Base-by-base conservation (phyloP, 2,329 filamentous ascomycete species). In the Aschersonia sp. region DNA sequence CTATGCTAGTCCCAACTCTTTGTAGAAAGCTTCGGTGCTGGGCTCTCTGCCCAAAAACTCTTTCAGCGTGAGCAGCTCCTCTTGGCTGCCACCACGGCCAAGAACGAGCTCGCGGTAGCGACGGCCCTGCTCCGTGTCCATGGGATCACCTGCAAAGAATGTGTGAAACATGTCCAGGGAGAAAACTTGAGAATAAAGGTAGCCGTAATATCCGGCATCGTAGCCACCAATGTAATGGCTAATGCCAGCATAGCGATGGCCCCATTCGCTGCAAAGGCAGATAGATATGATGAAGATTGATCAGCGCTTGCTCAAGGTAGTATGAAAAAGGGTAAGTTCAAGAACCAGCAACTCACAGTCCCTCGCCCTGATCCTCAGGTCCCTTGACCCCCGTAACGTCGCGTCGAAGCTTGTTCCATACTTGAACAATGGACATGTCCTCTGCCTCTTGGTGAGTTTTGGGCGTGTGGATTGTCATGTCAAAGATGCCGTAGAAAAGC, bases 91-190 rank as follows among this genome's bases (percentile, higher is more conserved):
- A 39, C 86, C 86, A 53, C 77, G 79, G 67, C 89, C 83, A 5
- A 92, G 69, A 29, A 92, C 84, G 0, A 79, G 84, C 63, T 87
- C 82, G 47, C 86, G 74, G 66, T 90, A 92, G 49, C 84, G 67
- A 11, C 85, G 72, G 1, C 86, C 86, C 60, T 87, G 78, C 53
- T 74, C 76, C 32, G 72, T 73, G 61, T 88, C 77, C 84, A 90
- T 88, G 0, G 86, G 86, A 60, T 89, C 72, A 55, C 76, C 71
- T 68, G 83, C 81, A 68, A 92, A 92, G 44, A 84, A 81, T 0
- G 76, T 76, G 65, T 86, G 80, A 71, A 90, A 94, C 84, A 94
- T 90, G 64, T 94, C 86, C 30, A 83, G 76, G 29, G 81, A 85
- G 66, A 89, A 92, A 14, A 92, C 87, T 62, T 87, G 77, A 1